A percentile compares a stretch with the other conserved stretches of the same genome.
Conservation (phyloP, 805 yeast genomes). For the Metschnikowia similis region DNA sequence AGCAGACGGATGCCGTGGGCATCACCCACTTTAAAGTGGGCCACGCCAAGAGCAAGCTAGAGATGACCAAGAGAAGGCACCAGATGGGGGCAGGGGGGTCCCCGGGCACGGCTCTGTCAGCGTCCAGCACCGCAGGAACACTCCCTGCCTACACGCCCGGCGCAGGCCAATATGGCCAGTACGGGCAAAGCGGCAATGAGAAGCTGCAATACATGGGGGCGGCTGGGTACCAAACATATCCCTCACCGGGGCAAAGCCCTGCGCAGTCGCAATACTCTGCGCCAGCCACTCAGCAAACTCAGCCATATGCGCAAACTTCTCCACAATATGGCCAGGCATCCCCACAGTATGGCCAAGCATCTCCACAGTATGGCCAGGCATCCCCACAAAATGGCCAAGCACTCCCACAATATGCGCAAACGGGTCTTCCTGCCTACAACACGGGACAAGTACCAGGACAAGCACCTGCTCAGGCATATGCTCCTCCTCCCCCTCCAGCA, state of each 20-base stretch:
- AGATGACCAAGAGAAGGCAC: conserved; percentile 73
- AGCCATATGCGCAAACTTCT: too few relatives aligned
- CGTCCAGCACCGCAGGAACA: conserved; percentile 20
- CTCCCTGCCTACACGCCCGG: conserved; percentile 38
- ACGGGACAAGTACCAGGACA: conserved; percentile 5
- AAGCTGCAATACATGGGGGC: conserved; percentile 8
- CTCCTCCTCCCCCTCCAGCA: neutral
- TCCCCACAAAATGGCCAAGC: neutral
- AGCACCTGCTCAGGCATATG: conserved; percentile 1
- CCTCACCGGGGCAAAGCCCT: conserved; percentile 12
- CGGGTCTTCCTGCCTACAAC: conserved; percentile 15
- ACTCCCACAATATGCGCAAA: conserved; percentile 5
- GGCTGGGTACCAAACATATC: conserved; percentile 11
- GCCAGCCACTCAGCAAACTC: too few relatives aligned
- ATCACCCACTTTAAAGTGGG: conserved; percentile 87
- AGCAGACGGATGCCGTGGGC: conserved; percentile 83
- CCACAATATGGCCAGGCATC: conserved; percentile 22
- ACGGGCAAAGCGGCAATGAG: conserved; percentile 13
- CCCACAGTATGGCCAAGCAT: conserved; percentile 6
- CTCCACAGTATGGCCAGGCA: conserved; percentile 24
- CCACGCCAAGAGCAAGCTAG: conserved; percentile 80
- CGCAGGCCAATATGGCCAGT: conserved; percentile 16
- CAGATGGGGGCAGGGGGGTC: conserved; percentile 39
- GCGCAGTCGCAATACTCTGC: conserved; percentile 12
- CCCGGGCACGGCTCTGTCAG: conserved; percentile 18